Base-by-base conservation (phyloP, 2,329 filamentous ascomycete species). In the Coleophoma crateriformis region DNA sequence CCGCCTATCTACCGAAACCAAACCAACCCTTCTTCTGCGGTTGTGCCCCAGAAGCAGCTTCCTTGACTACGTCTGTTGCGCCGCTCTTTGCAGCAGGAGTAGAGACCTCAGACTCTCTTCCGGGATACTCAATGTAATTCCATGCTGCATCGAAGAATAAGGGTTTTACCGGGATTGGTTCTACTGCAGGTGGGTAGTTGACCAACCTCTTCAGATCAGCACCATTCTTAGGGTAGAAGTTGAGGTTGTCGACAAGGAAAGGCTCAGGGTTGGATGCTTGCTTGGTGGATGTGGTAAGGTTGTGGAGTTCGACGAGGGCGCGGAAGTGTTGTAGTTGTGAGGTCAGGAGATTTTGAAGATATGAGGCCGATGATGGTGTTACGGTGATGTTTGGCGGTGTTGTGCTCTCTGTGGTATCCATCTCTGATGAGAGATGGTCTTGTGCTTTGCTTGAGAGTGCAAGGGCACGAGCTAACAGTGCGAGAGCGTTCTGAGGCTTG, bases 91-190 rank as follows among this genome's bases (percentile, higher is more conserved):
- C 11, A 17, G 60, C 58, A 20, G 53, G 56, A 6, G 53, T 57
- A 48, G 58, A 7, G 8, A 27, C 61, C 51, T 68, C 58, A 7
- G 65, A 63, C 33, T 68, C 58, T 58, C 82, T 82, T 33, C 83
- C 84, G 0, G 91, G 90, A 64, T 99, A 99, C 45, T 90, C 83
- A 54, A 99, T 91, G 66, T 96, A 97, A 66, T 97, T 97, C 88
- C 90, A 99, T 10, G 94, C 94, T 7, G 96, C 86, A 64, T 99
- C 94, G 51, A 97, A 81, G 75, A 97, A 97, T 33, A 97, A 77
- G 27, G 94, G 94, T 73, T 99, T 99, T 47, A 96, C 86, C 0
- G 94, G 90, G 37, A 97, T 82, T 1, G 87, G 78, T 54, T 88
- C 82, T 57, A 96, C 72, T 64, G 84, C 87, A 1, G 92, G 91